A percentile compares a stretch with the other conserved stretches of the same genome.
These are phyloP conservation scores for Shiraia bambusicola DNA, from an alignment of 2,329 filamentous ascomycete species.

Conservation along the genomic window DNA sequence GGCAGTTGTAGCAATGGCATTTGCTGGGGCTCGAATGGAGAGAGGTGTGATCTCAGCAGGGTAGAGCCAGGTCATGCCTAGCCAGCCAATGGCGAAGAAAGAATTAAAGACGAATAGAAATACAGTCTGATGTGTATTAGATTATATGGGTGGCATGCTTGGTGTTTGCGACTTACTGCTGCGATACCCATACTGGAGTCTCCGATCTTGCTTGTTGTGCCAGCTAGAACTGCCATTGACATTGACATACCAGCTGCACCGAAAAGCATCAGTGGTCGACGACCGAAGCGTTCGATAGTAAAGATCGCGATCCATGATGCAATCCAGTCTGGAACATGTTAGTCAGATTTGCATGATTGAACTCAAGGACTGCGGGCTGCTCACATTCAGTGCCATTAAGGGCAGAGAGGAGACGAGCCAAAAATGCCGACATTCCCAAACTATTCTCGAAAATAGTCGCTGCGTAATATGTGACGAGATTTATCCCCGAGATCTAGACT, in stretches of 20 bases:
- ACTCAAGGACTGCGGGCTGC: too few species aligned
- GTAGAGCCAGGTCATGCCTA: constrained; percentile 62
- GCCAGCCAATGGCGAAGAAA: constrained; percentile 86
- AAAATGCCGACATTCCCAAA: constrained; percentile 41
- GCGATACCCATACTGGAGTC: constrained; percentile 37
- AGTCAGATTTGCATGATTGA: too few species aligned
- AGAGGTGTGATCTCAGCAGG: constrained; percentile 83
- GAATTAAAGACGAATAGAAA: constrained; percentile 93
- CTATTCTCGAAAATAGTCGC: constrained; percentile 47
- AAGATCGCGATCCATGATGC: constrained; percentile 47
- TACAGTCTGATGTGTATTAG: constrained; percentile 56
- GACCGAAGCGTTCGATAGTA: constrained; percentile 44
- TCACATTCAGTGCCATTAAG: constrained; percentile 44
- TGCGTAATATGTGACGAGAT: constrained; percentile 47
- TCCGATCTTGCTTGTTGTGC: constrained; percentile 31
- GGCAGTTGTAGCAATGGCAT: constrained; percentile 75
- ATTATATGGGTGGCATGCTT: not conserved
- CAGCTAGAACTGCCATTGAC: constrained; percentile 41
- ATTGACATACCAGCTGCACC: constrained; percentile 40
- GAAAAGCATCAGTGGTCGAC: constrained; percentile 43
- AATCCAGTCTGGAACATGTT: constrained; percentile 29
- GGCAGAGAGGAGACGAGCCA: constrained; percentile 43
- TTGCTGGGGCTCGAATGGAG: constrained; percentile 83
- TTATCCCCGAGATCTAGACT: constrained; percentile 47
- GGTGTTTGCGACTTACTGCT: constrained; percentile 52